Evolutionary conservation across 2,329 filamentous ascomycete species (phyloP).

Genomic region (Acrodontium crateriforme): DNA sequence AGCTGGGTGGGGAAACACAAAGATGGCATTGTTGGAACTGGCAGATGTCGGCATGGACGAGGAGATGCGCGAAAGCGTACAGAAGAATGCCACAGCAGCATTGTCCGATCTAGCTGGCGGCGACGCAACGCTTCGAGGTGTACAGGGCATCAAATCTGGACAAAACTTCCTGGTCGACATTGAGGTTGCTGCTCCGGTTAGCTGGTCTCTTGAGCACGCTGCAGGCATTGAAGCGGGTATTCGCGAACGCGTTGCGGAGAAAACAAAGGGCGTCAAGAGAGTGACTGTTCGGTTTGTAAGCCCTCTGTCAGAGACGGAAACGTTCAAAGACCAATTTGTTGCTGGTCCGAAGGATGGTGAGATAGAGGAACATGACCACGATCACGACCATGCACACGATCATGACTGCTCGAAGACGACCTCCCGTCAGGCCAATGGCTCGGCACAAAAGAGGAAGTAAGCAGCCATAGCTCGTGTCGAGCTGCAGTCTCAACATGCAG

Average conservation of each 20-base stretch:
- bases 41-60: slow-evolving; percentile 82
- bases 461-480: no score
- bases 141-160: slow-evolving; percentile 86
- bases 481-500: no score
- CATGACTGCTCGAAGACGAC: slow-evolving; percentile 1
- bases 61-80: slow-evolving; percentile 62
- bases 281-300: slow-evolving; percentile 73
- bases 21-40: slow-evolving; percentile 68
- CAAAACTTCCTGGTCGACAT: slow-evolving; percentile 93
- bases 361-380: slow-evolving; percentile 12
- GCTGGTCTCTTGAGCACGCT: slow-evolving; percentile 61
- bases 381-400: slow-evolving; percentile 9
- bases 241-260: slow-evolving; percentile 56
- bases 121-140: slow-evolving; percentile 53
- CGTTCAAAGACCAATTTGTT: slow-evolving; percentile 58
- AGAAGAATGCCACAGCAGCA: slow-evolving; percentile 48
- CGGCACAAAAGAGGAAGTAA: background rate
- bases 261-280: slow-evolving; percentile 70
- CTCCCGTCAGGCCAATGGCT: background rate
- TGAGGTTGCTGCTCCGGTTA: slow-evolving; percentile 64
- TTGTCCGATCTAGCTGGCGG: slow-evolving; percentile 26
- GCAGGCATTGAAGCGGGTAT: slow-evolving; percentile 59
- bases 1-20: slow-evolving; percentile 76
- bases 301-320: slow-evolving; percentile 26
- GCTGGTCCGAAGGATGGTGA: slow-evolving; percentile 10